Percentiles rank a stretch among this genome's conserved stretches.
These are phyloP conservation scores for Pisolithus thermaeus DNA, from an alignment of 1,284 basidiomycete genomes.

Conservation along the genomic window DNA sequence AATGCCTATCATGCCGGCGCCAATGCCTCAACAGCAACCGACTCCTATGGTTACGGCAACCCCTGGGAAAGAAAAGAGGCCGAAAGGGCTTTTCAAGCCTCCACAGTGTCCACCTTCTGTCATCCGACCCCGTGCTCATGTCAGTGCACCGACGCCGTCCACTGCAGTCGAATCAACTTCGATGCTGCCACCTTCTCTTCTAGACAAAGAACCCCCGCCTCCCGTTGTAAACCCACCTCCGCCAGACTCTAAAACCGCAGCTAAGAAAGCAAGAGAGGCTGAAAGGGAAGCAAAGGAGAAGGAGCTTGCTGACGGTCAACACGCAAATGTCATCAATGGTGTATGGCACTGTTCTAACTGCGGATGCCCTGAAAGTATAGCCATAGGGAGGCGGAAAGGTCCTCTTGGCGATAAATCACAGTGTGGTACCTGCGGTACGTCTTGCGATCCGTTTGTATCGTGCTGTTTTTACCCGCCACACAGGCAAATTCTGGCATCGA, in stretches of 20 bases:
- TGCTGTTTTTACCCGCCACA: constrained; percentile 10
- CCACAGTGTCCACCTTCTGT: constrained; percentile 53
- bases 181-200: constrained; percentile 43
- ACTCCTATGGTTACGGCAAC: constrained; percentile 29
- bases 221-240: constrained; percentile 29
- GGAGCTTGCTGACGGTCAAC: constrained; percentile 76
- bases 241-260: constrained; percentile 41
- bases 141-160: constrained; percentile 52
- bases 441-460: background rate
- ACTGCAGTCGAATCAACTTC: constrained; percentile 59
- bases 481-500: constrained; percentile 83
- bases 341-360: constrained; percentile 92
- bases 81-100: constrained; percentile 67
- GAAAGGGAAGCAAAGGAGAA: constrained; percentile 77
- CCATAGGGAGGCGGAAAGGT: constrained; percentile 81
- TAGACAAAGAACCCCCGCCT: constrained; percentile 51
- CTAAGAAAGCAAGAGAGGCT: constrained; percentile 63
- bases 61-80: constrained; percentile 57
- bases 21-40: constrained; percentile 40
- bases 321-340: constrained; percentile 75
- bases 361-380: constrained; percentile 81
- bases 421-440: constrained; percentile 85
- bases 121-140: constrained; percentile 51
- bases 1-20: constrained; percentile 47
- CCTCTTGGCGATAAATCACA: constrained; percentile 87